phyloP scores from a whole-genome alignment of 2,329 filamentous ascomycete genomes.

The Pseudovirgaria hyperparasitica region DNA sequence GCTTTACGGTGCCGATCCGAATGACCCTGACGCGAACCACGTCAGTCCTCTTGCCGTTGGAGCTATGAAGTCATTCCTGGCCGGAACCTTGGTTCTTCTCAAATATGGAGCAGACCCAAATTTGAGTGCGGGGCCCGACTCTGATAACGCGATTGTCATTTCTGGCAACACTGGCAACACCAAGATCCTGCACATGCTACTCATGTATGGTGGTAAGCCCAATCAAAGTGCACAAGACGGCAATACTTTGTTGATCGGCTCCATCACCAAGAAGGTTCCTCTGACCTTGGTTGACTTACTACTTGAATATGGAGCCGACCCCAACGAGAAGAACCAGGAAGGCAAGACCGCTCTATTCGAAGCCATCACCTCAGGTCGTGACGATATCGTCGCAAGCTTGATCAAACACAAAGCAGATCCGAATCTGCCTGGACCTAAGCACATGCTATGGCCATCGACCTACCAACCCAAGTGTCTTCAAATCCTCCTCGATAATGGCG shows the following conservation, averaged over 20 bases:
- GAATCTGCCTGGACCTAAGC: conserved; percentile 56
- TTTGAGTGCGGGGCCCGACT: conserved; percentile 30
- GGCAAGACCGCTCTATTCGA: conserved; percentile 53
- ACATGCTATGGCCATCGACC: conserved; percentile 54
- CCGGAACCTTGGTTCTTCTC: conserved; percentile 33
- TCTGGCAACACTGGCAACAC: conserved; percentile 40
- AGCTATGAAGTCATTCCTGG: conserved; percentile 15
- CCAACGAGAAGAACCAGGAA: conserved; percentile 46
- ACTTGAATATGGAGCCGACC: conserved; percentile 45
- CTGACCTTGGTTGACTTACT: conserved; percentile 45
- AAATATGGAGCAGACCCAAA: conserved; percentile 8
- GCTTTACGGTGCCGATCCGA: conserved; percentile 17
- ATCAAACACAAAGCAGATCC: conserved; percentile 50
- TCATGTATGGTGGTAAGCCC: conserved; percentile 48
- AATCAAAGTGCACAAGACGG: conserved; percentile 42
- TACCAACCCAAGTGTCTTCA: conserved; percentile 47
- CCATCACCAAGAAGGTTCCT: conserved; percentile 47
- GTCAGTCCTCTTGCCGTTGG: conserved; percentile 16
- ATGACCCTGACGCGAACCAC: conserved; percentile 17
- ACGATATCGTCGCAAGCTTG: conserved; percentile 42
- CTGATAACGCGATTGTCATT: conserved; percentile 42
- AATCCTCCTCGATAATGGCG: conserved; percentile 45
- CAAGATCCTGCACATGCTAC: conserved; percentile 45
- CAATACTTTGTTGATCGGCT: conserved; percentile 47
- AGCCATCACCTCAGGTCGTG: conserved; percentile 43